These are phyloP conservation scores for Auricularia auricula-judae DNA, from an alignment of 768 basidiomycete species.

Conservation along the genomic window DNA sequence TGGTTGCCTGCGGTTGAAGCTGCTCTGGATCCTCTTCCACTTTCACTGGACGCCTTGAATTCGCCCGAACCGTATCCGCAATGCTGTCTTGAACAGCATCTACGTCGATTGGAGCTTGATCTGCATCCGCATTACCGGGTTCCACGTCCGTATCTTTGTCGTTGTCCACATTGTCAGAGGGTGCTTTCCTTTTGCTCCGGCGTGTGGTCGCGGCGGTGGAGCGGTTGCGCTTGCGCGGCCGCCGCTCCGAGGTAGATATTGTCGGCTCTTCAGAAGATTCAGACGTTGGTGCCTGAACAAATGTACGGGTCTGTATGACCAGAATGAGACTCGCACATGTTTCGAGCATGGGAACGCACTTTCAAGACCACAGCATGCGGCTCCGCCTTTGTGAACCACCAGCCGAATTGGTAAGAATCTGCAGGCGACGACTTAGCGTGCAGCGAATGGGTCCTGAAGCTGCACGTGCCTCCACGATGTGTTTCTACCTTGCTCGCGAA, in stretches of 20 bases:
- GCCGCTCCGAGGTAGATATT: too few relatives aligned
- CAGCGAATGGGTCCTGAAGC: background rate
- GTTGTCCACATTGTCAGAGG: background rate
- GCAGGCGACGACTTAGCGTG: slow-evolving; percentile 3
- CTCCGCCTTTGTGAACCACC: slow-evolving; percentile 76
- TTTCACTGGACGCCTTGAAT: background rate
- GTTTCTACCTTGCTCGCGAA: background rate
- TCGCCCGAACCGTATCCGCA: background rate
- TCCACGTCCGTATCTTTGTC: background rate
- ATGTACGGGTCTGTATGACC: background rate
- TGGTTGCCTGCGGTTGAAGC: background rate
- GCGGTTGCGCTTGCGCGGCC: background rate
- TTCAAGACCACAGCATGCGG: slow-evolving; percentile 75
- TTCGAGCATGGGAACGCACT: slow-evolving; percentile 27
- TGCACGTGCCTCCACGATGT: background rate
- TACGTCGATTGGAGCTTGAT: background rate
- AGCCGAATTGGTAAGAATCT: slow-evolving; percentile 88
- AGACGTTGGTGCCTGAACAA: background rate
- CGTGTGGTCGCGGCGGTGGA: background rate
- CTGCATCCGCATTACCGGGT: background rate
- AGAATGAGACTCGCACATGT: background rate
- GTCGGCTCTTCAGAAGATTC: too few relatives aligned
- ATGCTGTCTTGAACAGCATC: background rate
- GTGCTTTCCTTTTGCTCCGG: background rate
- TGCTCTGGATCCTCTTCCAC: background rate